Evolutionary conservation across 106 monocot species (phyloP).

Genomic region (Alisma plantagoaquatica): DNA sequence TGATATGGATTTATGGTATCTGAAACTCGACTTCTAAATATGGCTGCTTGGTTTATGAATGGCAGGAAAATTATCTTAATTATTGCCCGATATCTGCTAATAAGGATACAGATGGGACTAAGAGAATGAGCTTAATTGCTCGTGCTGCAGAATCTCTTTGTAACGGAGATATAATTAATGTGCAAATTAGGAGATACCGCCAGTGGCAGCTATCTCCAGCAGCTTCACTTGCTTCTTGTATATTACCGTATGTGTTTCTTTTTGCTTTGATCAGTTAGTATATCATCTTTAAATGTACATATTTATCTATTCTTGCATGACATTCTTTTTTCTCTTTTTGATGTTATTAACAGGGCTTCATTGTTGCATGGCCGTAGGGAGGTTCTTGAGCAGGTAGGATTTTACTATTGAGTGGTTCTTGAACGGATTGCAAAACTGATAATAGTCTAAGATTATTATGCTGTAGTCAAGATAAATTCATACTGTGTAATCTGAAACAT

Average conservation of each 20-base stretch:
- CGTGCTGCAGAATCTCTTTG: conserved; percentile 79
- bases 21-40: too few relatives aligned
- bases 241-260: conserved; percentile 60
- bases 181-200: conserved; percentile 92
- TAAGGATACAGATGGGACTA: conserved; percentile 82
- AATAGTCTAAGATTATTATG: too few relatives aligned
- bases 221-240: conserved; percentile 74
- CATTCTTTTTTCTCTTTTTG: not conserved
- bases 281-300: not conserved
- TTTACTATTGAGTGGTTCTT: not conserved
- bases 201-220: conserved; percentile 97
- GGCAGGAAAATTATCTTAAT: conserved; percentile 99
- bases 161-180: conserved; percentile 85
- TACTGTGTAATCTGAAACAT: not conserved
- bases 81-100: conserved; percentile 70
- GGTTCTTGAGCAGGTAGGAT: conserved; percentile 66
- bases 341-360: conserved; percentile 47
- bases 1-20: too few relatives aligned
- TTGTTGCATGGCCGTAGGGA: conserved; percentile 80
- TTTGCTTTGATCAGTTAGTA: not conserved
- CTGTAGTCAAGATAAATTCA: too few relatives aligned
- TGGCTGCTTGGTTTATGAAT: too few relatives aligned
- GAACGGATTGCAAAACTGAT: too few relatives aligned
- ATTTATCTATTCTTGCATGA: conserved; percentile 1
- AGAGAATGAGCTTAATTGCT: conserved; percentile 77